Base-by-base conservation (phyloP, 2,329 filamentous ascomycete species). In the Botrytis deweyae region DNA sequence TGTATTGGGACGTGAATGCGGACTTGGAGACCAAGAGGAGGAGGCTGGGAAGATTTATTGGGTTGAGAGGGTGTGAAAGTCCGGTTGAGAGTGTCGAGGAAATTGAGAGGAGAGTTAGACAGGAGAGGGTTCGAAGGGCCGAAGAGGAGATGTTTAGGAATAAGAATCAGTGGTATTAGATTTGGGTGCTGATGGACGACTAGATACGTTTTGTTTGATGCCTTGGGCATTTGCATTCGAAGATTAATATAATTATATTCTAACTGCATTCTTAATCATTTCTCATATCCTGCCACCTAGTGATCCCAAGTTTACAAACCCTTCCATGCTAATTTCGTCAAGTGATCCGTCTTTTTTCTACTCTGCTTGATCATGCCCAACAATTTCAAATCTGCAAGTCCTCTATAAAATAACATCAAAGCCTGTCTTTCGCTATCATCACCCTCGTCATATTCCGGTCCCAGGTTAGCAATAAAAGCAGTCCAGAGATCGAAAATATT, bases 261-360 rank as follows among this genome's bases (percentile, higher is more conserved):
- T 38, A n/a, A 29, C 25, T 61, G 42, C 22, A 42, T 38, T 10
- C 33, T 36, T 12, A n/a, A 20, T 42, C 10, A 29, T 36, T 59
- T 59, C 38, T 55, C 62, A 8, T 72, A 38, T 8, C 38, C 36
- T 29, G n/a, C 29, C 18, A 29, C 6, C 38, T 20, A 42, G 33
- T 68, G n/a, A 36, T 3, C 25, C 38, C 52, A 36, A 40, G 16
- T 72, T 83, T 79, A 90, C 75, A 96, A 84, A 78, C 95, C 96
- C 81, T 92, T 94, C 90, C 91, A 93, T 70, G 87, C 84, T 52
- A 94, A 86, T 85, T 98, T 98, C 58, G 93, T 91, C 78, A 98
- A 85, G 83, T 98, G 95, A 81, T 98, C 96, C 38, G 91, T 89
- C 86, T 97, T 97, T 86, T 95, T 97, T 83, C 92, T 93, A 80